A percentile compares a stretch with the other conserved stretches of the same genome.
Conservation (phyloP, 2,329 filamentous ascomycete species). For the Diaporthe velutina region DNA sequence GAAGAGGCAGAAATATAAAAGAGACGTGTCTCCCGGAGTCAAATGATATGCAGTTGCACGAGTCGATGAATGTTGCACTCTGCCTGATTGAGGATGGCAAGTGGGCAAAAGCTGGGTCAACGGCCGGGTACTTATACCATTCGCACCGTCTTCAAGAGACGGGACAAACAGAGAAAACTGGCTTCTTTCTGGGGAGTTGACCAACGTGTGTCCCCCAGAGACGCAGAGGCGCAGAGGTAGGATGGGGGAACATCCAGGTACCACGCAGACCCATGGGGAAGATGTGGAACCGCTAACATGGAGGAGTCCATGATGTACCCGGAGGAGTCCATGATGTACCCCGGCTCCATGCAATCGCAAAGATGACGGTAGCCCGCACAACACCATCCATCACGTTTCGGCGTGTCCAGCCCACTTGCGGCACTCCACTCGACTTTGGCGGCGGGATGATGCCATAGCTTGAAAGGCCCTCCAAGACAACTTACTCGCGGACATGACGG, state of each 20-base stretch:
- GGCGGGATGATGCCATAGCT: conserved; percentile 37
- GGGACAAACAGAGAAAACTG: conserved; percentile 13
- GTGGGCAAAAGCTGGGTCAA: conserved; percentile 30
- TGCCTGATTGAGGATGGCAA: conserved; percentile 8
- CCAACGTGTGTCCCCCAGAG: conserved; percentile 8
- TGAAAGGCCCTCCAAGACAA: not conserved
- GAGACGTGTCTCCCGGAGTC: not conserved
- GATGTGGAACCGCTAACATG: conserved; percentile 33
- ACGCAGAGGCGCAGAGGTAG: conserved; percentile 20
- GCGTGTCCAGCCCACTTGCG: conserved; percentile 6
- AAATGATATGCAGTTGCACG: not conserved
- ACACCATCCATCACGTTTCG: conserved; percentile 21
- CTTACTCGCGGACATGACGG: conserved; percentile 30
- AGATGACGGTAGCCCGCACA: conserved; percentile 2
- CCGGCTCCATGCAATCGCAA: not conserved
- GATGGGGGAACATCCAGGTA: conserved; percentile 13
- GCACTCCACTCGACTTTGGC: conserved; percentile 10
- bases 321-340: conserved; percentile 18
- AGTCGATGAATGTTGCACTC: not conserved
- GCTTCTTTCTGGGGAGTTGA: conserved; percentile 17
- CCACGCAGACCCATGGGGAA: conserved; percentile 25
- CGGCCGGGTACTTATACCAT: conserved; percentile 36
- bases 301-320: conserved; percentile 20
- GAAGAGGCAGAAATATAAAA: conserved; percentile 14
- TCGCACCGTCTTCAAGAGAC: conserved; percentile 8